Evolutionary conservation across 495 filamentous ascomycete species (phyloP).

Genomic region (Tetracladium marchalianum): DNA sequence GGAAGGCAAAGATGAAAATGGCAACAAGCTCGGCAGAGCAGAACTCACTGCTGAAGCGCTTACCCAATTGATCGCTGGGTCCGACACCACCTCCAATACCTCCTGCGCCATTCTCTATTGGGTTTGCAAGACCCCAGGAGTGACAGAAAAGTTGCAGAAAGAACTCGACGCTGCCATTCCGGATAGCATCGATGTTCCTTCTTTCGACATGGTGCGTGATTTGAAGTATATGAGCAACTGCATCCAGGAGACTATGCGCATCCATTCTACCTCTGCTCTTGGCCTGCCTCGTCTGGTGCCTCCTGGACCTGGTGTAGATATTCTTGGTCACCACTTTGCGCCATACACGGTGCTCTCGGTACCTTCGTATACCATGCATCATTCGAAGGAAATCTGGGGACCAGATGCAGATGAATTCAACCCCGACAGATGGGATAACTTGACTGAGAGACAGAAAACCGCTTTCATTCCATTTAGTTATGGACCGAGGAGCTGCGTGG

Average conservation of each 20-base stretch:
- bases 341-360: slow-evolving; percentile 72
- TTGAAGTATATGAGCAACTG: slow-evolving; percentile 70
- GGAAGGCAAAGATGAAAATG: slow-evolving; percentile 76
- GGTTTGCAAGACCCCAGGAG: slow-evolving; percentile 57
- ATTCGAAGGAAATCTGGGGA: slow-evolving; percentile 75
- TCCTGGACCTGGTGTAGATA: slow-evolving; percentile 35
- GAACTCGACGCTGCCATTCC: slow-evolving; percentile 65
- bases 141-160: slow-evolving; percentile 58
- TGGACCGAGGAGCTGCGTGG: slow-evolving; percentile 75
- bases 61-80: slow-evolving; percentile 85
- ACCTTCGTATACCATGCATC: slow-evolving; percentile 83
- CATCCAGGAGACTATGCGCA: slow-evolving; percentile 83
- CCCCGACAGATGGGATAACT: slow-evolving; percentile 64
- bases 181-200: slow-evolving; percentile 49
- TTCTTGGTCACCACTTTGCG: slow-evolving; percentile 54
- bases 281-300: slow-evolving; percentile 73
- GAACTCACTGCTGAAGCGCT: slow-evolving; percentile 84
- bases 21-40: slow-evolving; percentile 58
- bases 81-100: slow-evolving; percentile 85
- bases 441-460: slow-evolving; percentile 58
- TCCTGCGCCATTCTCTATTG: slow-evolving; percentile 80
- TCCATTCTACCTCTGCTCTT: slow-evolving; percentile 81
- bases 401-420: slow-evolving; percentile 64
- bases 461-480: slow-evolving; percentile 81
- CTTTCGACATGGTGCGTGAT: slow-evolving; percentile 61